Percentiles rank a stretch among this genome's conserved stretches.
Evolutionary conservation across 345 rosid genomes (phyloP).

Genomic region (Rubroshorea leprosula): DNA sequence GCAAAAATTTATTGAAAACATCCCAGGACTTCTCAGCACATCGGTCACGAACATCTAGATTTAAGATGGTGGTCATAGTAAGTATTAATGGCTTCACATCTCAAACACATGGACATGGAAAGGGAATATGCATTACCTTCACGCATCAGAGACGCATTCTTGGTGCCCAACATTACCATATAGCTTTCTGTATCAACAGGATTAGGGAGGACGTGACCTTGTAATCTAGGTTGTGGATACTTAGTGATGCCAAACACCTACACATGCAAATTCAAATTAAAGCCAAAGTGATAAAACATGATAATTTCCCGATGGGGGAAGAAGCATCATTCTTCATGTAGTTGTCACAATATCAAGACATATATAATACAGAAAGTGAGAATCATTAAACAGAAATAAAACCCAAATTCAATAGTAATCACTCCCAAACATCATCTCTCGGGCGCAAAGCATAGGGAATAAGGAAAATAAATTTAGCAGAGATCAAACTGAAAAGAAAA

Average conservation of each 20-base stretch:
- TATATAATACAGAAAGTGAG: not conserved
- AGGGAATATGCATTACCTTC: conserved; percentile 46
- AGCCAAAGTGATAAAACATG: not conserved
- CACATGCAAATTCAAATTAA: conserved; percentile 11
- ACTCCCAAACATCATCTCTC: too few species aligned
- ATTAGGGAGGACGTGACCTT: conserved; percentile 86
- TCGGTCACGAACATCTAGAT: conserved; percentile 58
- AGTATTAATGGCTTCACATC: not conserved
- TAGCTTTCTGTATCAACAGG: conserved; percentile 84
- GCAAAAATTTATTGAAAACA: conserved; percentile 57
- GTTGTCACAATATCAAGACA: too few species aligned
- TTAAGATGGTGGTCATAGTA: not conserved
- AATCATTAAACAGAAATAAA: not conserved
- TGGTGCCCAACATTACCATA: conserved; percentile 87
- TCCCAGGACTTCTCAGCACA: conserved; percentile 80
- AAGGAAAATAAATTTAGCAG: too few species aligned
- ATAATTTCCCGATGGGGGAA: too few species aligned
- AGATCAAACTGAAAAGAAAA: too few species aligned
- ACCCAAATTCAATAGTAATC: too few species aligned
- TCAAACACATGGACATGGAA: conserved; percentile 9
- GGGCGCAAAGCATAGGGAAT: too few species aligned
- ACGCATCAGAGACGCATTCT: conserved; percentile 85
- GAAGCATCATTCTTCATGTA: not conserved
- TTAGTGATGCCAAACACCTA: conserved; percentile 86
- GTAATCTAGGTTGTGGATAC: conserved; percentile 70